These are phyloP conservation scores for Aegilops tauschii DNA, from an alignment of 176 grass and related monocot genomes.

Conservation along the genomic window DNA sequence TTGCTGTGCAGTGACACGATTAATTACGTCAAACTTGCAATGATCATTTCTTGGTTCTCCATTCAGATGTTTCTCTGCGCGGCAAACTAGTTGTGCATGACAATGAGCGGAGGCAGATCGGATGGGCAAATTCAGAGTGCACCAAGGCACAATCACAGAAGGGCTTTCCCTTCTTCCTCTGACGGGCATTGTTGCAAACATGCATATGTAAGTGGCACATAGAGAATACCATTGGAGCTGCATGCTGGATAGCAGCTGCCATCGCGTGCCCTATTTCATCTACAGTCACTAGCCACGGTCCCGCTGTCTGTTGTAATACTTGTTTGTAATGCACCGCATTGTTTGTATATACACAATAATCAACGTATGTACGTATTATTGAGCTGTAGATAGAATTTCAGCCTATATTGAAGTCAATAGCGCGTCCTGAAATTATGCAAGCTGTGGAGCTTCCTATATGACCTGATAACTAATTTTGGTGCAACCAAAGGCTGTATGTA, in stretches of 20 bases:
- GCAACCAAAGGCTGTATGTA: no score
- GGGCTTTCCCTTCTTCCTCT: conserved; percentile 84
- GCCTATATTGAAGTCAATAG: neutral
- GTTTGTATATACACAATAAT: conserved; percentile 16
- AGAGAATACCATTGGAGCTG: conserved; percentile 1
- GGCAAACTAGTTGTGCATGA: conserved; percentile 94
- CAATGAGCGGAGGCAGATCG: conserved; percentile 75
- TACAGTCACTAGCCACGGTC: neutral
- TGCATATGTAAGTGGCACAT: neutral
- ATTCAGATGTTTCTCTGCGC: conserved; percentile 87
- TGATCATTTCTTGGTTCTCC: neutral
- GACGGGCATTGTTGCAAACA: conserved; percentile 16
- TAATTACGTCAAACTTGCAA: neutral
- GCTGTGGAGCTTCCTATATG: neutral
- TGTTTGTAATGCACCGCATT: conserved; percentile 14
- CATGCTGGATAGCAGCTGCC: conserved; percentile 4
- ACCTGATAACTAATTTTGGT: no score
- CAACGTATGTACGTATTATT: conserved; percentile 15
- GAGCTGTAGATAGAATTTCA: neutral
- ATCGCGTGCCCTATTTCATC: neutral
- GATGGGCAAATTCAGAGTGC: conserved; percentile 82
- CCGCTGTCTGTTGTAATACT: conserved; percentile 9
- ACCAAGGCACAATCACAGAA: conserved; percentile 53
- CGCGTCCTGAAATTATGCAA: neutral
- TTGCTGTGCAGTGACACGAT: neutral